Conservation (phyloP, 352 stramenopile species). For the Phytophthora capsici region DNA sequence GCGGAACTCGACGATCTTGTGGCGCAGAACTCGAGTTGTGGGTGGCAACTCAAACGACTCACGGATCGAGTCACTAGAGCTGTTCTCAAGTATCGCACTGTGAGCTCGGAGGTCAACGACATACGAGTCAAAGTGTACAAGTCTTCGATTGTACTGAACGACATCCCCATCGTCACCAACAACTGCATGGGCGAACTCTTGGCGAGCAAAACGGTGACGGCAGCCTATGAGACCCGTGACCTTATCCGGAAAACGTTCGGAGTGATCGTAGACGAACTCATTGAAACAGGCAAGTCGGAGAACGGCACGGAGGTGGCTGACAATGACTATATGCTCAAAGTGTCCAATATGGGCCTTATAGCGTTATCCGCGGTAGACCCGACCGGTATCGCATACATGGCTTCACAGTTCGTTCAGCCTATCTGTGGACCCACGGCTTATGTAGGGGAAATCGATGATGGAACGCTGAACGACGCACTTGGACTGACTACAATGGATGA, state of each 20-base stretch:
- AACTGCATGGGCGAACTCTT: conserved; percentile 38
- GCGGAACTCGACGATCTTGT: conserved; percentile 29
- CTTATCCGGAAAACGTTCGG: conserved; percentile 36
- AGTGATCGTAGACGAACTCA: conserved; percentile 37
- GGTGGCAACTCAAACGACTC: conserved; percentile 32
- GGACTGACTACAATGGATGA: conserved; percentile 32
- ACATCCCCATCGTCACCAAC: conserved; percentile 43
- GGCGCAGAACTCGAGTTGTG: conserved; percentile 27
- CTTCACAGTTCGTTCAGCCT: conserved; percentile 53
- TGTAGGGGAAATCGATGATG: conserved; percentile 52
- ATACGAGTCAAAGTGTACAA: conserved; percentile 35
- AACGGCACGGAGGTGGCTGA: conserved; percentile 24
- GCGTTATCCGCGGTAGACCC: conserved; percentile 40
- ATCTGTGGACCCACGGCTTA: conserved; percentile 53
- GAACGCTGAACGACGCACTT: conserved; percentile 44
- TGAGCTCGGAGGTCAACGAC: background rate
- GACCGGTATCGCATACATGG: conserved; percentile 52
- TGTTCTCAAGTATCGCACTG: conserved; percentile 27
- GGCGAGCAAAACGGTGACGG: conserved; percentile 4
- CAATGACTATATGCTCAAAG: conserved; percentile 40
- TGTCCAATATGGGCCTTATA: conserved; percentile 37
- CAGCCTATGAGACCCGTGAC: conserved; percentile 32
- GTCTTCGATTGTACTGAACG: conserved; percentile 36
- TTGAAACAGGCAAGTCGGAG: conserved; percentile 35
- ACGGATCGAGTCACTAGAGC: conserved; percentile 26